These are phyloP conservation scores for Daldinia loculata DNA, from an alignment of 495 filamentous ascomycete genomes.

Conservation along the genomic window DNA sequence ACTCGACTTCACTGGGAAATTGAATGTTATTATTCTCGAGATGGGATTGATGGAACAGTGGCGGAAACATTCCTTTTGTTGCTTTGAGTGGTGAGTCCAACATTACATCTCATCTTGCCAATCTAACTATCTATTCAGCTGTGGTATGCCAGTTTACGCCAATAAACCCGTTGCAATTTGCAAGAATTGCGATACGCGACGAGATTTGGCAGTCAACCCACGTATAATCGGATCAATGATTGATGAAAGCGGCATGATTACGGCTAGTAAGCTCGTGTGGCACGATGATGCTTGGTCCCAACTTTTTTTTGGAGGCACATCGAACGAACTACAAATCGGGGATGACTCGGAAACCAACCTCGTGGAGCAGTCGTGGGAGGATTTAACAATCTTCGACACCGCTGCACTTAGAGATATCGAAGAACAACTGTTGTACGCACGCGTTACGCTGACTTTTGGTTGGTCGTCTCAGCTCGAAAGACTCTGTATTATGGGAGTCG, in stretches of 20 bases:
- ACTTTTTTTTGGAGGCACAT: constrained; percentile 55
- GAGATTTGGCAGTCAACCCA: constrained; percentile 63
- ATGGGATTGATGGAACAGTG: constrained; percentile 59
- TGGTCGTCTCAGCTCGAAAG: constrained; percentile 58
- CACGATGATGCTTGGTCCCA: constrained; percentile 61
- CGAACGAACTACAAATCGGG: background rate
- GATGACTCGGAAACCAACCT: constrained; percentile 9
- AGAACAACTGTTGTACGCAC: constrained; percentile 57
- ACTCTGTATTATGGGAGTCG: constrained; percentile 58
- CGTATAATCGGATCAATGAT: constrained; percentile 59
- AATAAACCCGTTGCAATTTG: constrained; percentile 58
- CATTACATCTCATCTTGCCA: background rate
- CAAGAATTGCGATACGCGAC: constrained; percentile 59
- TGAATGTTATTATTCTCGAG: constrained; percentile 65
- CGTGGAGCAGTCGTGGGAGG: constrained; percentile 46
- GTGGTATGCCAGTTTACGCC: constrained; percentile 64
- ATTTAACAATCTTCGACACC: constrained; percentile 46
- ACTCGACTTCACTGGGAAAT: constrained; percentile 64
- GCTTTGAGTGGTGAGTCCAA: constrained; percentile 63
- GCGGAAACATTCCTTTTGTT: constrained; percentile 61
- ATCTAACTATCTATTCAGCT: constrained; percentile 49
- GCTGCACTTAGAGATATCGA: constrained; percentile 58
- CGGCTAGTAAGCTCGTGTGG: constrained; percentile 61
- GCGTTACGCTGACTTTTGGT: constrained; percentile 64
- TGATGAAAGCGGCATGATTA: constrained; percentile 65